These are phyloP conservation scores for Xylaria venustula DNA, from an alignment of 495 filamentous ascomycete species.

Conservation along the genomic window DNA sequence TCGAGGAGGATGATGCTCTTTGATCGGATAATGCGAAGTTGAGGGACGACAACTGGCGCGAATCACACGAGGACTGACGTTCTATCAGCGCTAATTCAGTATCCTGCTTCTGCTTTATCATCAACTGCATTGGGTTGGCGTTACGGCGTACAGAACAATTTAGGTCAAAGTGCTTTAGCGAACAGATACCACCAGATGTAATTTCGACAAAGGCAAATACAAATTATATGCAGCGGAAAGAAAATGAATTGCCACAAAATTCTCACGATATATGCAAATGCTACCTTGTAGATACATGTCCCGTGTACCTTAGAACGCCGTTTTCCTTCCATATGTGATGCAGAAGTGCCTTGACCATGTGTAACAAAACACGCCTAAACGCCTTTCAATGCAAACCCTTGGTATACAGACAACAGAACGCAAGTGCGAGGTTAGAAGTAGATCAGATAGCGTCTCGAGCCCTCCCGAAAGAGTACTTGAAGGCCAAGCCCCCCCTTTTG, in stretches of 20 bases:
- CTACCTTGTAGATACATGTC: slow-evolving; percentile 16
- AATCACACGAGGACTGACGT: neutral
- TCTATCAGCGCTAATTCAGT: no score
- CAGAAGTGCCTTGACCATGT: slow-evolving; percentile 17
- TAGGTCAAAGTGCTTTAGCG: neutral
- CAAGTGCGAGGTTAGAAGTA: neutral
- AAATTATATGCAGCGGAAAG: neutral
- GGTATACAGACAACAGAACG: slow-evolving; percentile 21
- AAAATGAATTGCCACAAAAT: slow-evolving; percentile 9
- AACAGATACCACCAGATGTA: neutral
- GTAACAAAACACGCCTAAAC: slow-evolving; percentile 20
- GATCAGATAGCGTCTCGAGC: neutral
- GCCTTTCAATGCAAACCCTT: slow-evolving; percentile 26
- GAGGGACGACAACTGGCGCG: neutral
- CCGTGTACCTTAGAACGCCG: slow-evolving; percentile 16
- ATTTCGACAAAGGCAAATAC: neutral
- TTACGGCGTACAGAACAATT: slow-evolving; percentile 4
- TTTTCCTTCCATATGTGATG: slow-evolving; percentile 18
- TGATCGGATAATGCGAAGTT: neutral
- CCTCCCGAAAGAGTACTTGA: neutral
- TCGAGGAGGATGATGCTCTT: slow-evolving; percentile 25
- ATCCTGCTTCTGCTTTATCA: neutral
- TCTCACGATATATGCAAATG: slow-evolving; percentile 25
- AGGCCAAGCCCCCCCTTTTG: neutral
- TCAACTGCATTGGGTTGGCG: slow-evolving; percentile 6